Percentiles rank a stretch among this genome's conserved stretches.
phyloP scores from a whole-genome alignment of 2,329 filamentous ascomycete species.

The Fusarium buharicum region DNA sequence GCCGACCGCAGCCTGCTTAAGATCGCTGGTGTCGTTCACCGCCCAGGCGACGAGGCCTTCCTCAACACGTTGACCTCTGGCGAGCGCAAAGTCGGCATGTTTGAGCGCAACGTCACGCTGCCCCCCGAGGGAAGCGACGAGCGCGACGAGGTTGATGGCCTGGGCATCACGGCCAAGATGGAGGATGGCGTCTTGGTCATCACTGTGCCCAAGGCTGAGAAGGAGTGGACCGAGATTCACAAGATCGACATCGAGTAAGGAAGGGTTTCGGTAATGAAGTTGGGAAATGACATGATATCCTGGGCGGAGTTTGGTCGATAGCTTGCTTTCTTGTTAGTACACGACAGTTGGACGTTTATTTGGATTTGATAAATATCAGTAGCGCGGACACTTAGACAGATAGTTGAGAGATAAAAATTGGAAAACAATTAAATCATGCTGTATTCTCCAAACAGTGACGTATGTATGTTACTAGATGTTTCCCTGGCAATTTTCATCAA shows the following conservation, averaged over 20 bases:
- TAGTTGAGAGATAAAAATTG: slow-evolving; percentile 11
- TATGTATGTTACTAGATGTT: no score
- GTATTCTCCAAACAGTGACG: not conserved
- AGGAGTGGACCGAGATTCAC: slow-evolving; percentile 71
- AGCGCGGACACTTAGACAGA: slow-evolving; percentile 2
- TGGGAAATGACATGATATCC: slow-evolving; percentile 19
- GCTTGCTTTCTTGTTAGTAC: slow-evolving; percentile 4
- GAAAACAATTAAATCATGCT: not conserved
- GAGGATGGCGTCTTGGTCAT: slow-evolving; percentile 81
- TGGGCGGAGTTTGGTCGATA: slow-evolving; percentile 26
- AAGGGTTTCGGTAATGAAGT: not conserved
- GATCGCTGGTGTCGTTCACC: slow-evolving; percentile 77
- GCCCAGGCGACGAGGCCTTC: slow-evolving; percentile 76
- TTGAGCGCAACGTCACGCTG: slow-evolving; percentile 76
- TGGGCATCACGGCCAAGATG: slow-evolving; percentile 77
- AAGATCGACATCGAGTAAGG: slow-evolving; percentile 67
- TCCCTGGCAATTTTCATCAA: no score
- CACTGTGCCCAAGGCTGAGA: slow-evolving; percentile 79
- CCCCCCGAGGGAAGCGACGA: slow-evolving; percentile 56
- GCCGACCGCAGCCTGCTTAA: slow-evolving; percentile 72
- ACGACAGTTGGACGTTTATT: not conserved
- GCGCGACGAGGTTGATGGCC: slow-evolving; percentile 71
- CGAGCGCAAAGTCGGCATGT: slow-evolving; percentile 78
- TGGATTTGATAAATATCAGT: not conserved
- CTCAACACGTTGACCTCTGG: slow-evolving; percentile 70